Evolutionary conservation across 2,329 filamentous ascomycete genomes (phyloP), one percentile per base, ranked within the genome.

Genomic region (Ophiostoma himal-ulmi): DNA sequence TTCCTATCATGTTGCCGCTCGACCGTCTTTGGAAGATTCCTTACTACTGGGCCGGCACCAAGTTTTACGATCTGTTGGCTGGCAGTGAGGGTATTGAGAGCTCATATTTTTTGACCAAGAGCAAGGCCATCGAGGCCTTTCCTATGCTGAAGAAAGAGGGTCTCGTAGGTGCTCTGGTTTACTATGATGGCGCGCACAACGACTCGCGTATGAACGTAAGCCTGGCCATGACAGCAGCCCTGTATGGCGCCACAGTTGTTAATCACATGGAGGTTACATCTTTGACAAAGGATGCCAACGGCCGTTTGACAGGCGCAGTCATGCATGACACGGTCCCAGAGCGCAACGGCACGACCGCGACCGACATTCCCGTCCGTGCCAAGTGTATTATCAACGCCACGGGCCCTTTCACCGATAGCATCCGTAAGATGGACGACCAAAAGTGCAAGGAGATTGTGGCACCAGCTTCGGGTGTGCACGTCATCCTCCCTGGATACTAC

Each of bases 141-240:
- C 91, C 91, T 22, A 91, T 93, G 86, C 81, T 94, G 74, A 90
- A 89, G 80, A 88, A 86, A 76, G 87, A 91, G 68, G 87, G 88
- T 13, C 82, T 94, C 17, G 85, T 93, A 70, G 91, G 92, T 74
- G 91, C 91, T 44, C 81, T 94, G 76, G 91, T 94, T 52, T 94
- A 94, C 83, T 94, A 94, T 78, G 90, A 94, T 80, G 91, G 91
- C 73, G 91, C 91, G 71, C 92, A 94, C 82, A 94, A 94, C 77
- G 91, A 94, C 78, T 93, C 91, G 41, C 88, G 91, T 73, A 94
- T 94, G 92, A 94, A 94, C 78, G 89, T 94, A 64, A 92, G 90
- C 14, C 84, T 94, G 67, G 91, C 90, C 36, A 88, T 93, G 83
- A 94, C 92, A 6, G 91, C 91, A 68, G 88, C 91, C 6, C 83